Conservation (phyloP, 2,329 filamentous ascomycete species). For the Neofusicoccum laricinum region DNA sequence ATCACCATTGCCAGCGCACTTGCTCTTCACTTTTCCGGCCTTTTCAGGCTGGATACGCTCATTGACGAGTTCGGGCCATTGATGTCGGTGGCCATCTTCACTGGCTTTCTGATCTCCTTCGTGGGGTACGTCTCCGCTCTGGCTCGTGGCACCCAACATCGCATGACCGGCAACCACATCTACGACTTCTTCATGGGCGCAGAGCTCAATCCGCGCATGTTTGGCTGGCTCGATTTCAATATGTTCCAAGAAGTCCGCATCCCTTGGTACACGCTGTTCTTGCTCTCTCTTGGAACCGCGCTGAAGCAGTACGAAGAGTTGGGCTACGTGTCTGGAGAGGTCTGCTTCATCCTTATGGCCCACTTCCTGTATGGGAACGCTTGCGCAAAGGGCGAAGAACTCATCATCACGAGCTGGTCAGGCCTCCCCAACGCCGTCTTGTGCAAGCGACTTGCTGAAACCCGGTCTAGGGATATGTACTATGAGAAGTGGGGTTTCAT, state of each 20-base stretch:
- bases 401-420: constrained; percentile 81
- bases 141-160: constrained; percentile 76
- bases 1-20: constrained; percentile 70
- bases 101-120: constrained; percentile 78
- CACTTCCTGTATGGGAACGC: constrained; percentile 91
- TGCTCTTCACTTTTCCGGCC: constrained; percentile 71
- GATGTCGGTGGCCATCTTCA: constrained; percentile 88
- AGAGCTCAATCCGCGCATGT: constrained; percentile 82
- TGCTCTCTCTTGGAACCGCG: constrained; percentile 71
- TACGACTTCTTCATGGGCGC: constrained; percentile 93
- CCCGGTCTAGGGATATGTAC: constrained; percentile 72
- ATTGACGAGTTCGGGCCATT: constrained; percentile 94
- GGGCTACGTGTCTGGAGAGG: constrained; percentile 83
- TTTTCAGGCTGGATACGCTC: constrained; percentile 86
- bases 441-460: constrained; percentile 5
- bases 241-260: constrained; percentile 95
- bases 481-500: constrained; percentile 97
- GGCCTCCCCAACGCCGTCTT: constrained; percentile 18
- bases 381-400: constrained; percentile 87
- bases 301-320: constrained; percentile 79
- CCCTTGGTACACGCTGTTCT: constrained; percentile 86
- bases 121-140: constrained; percentile 84
- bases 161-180: constrained; percentile 79
- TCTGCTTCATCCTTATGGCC: constrained; percentile 79
- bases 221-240: constrained; percentile 82